These are phyloP conservation scores for Lachnellula suecica DNA, from an alignment of 2,329 filamentous ascomycete species.

Conservation along the genomic window DNA sequence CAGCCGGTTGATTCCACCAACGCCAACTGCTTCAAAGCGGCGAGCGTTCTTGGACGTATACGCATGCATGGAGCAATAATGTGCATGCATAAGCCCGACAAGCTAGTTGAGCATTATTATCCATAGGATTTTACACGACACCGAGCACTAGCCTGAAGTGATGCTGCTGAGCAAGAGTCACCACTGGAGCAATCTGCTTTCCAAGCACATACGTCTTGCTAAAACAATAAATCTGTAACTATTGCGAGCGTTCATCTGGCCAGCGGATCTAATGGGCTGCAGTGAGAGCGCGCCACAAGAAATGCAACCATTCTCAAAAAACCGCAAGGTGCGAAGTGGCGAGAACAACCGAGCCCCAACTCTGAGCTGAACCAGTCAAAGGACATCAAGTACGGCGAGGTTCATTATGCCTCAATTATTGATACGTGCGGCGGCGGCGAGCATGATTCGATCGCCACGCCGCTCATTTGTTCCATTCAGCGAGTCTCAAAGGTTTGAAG, in stretches of 20 bases:
- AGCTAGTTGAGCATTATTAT: slow-evolving; percentile 17
- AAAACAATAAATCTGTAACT: neutral
- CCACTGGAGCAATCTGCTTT: neutral
- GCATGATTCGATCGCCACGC: slow-evolving; percentile 1
- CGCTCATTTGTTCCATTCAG: slow-evolving; percentile 1
- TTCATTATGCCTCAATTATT: neutral
- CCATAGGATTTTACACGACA: neutral
- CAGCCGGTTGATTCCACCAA: no score
- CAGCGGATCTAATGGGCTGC: neutral
- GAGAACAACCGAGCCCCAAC: neutral
- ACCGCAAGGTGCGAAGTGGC: no score
- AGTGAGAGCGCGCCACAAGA: no score
- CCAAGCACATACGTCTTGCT: neutral
- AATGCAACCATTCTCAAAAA: no score
- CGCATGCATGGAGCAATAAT: slow-evolving; percentile 14
- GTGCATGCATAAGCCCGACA: slow-evolving; percentile 29
- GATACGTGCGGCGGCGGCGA: slow-evolving; percentile 4
- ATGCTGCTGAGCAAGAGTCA: neutral
- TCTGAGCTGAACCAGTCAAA: neutral
- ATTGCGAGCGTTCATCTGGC: neutral
- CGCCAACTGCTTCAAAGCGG: neutral
- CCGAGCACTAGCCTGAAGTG: neutral
- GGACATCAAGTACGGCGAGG: neutral
- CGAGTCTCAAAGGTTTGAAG: neutral
- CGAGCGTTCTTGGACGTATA: slow-evolving; percentile 3